These are phyloP conservation scores for Prunus campanulata DNA, from an alignment of 306 rosid genomes.

Conservation along the genomic window DNA sequence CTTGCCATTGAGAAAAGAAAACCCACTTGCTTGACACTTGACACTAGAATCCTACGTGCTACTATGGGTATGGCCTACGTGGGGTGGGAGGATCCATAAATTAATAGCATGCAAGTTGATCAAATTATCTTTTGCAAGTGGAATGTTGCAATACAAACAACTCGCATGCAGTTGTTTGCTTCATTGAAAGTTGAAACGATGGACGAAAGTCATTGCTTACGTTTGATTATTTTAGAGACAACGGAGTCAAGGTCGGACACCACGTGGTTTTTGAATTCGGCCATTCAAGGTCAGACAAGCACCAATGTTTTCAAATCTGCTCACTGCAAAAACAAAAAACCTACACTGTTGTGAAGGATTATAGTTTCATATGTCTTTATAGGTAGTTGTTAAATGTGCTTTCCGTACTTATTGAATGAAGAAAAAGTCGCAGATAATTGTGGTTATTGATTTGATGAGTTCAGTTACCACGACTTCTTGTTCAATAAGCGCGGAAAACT, in stretches of 20 bases:
- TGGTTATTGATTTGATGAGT: too few species aligned
- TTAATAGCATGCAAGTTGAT: background rate
- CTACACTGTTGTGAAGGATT: too few species aligned
- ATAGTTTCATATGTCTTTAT: too few species aligned
- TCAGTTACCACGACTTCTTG: too few species aligned
- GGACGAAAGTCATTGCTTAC: background rate
- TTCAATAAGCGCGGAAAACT: too few species aligned
- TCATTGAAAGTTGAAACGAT: background rate
- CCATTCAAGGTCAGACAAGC: background rate
- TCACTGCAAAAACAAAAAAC: background rate
- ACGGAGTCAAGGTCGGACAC: background rate
- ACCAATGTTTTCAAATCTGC: background rate
- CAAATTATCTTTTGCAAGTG: background rate
- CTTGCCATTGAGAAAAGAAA: background rate
- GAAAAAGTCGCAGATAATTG: too few species aligned
- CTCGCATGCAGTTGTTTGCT: background rate
- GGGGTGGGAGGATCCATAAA: background rate
- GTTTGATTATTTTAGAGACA: background rate
- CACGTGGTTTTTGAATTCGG: background rate
- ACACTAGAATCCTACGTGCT: background rate
- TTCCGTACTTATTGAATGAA: too few species aligned
- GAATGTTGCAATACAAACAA: too few species aligned
- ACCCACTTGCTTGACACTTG: background rate
- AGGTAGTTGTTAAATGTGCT: too few species aligned
- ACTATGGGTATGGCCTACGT: too few species aligned